Evolutionary conservation across 2,329 filamentous ascomycete species (phyloP), one percentile per base, ranked within the genome.

Genomic region (Furcasterigmium furcatum): DNA sequence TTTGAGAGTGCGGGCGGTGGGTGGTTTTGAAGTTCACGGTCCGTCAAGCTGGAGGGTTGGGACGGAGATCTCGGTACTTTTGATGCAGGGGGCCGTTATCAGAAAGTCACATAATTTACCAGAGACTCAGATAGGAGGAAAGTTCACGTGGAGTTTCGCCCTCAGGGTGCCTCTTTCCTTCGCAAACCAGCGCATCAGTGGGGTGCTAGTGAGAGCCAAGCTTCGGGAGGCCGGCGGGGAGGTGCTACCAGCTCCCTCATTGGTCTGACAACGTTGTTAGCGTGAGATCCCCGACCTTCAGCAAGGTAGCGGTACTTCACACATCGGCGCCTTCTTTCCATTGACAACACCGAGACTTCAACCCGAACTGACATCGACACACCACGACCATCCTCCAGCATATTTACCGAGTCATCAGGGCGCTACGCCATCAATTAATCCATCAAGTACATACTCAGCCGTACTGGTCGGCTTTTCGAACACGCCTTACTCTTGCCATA

Each of bases 1-100:
- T 42, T 42, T 42, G 40, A 42, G 40, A 30, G 29, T 34, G 34
- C 34, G 40, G 40, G 40, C 25, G 40, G 18, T 35, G 27, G 19
- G 19, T 13, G 30, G 20, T 34, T 41, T 42, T 42, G 40, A 42
- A 34, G 40, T 16, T 36, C 34, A 16, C 19, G n/a, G 34, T 18
- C 30, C 30, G 30, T 14, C 16, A 16, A 18, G 18, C n/a, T 12
- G 34, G 9, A 18, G 12, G 34, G 19, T 18, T 14, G n/a, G 34
- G 19, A 9, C n/a, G 19, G 34, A 36, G n/a, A 16, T 18, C 12
- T 18, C 30, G 18, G 19, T 36, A 36, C 34, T 16, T 18, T 18
- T 9, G 34, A 18, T 9, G 16, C 34, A 10, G 16, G n/a, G n/a
- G n/a, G 18, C 12, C 10, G 18, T 10, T 36, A 36, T 18, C 34